A percentile compares a stretch with the other conserved stretches of the same genome.
Conservation (phyloP, 352 stramenopile genomes). For the Phytophthora boehmeriae region DNA sequence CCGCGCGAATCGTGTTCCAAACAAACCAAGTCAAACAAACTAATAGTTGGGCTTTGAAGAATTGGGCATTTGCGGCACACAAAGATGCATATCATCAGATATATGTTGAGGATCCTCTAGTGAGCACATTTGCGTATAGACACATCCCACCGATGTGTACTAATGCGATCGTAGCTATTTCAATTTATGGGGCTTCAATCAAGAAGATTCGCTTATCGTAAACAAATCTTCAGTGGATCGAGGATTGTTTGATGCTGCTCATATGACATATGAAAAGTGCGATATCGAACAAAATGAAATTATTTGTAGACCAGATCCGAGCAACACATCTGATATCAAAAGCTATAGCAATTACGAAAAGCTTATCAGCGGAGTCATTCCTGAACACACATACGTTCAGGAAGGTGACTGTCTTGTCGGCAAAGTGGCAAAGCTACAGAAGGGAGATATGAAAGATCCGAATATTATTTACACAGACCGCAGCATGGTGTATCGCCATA, state of each 20-base stretch:
- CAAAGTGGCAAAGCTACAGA: constrained; percentile 19
- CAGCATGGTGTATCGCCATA: constrained; percentile 19
- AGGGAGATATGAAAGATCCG: constrained; percentile 20
- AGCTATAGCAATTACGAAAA: constrained; percentile 26
- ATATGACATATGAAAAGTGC: constrained; percentile 16
- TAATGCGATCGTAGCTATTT: constrained; percentile 4
- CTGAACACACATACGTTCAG: constrained; percentile 14
- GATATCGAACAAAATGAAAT: constrained; percentile 23
- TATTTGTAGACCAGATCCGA: constrained; percentile 10
- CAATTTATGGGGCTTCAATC: constrained; percentile 18
- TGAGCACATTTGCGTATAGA: constrained; percentile 8
- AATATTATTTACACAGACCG: constrained; percentile 20
- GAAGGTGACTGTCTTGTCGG: constrained; percentile 23
- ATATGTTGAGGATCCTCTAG: constrained; percentile 14
- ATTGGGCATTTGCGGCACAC: constrained; percentile 7
- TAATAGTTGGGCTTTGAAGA: constrained; percentile 10
- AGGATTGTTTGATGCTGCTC: constrained; percentile 15
- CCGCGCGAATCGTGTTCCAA: constrained; percentile 10
- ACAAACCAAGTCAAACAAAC: constrained; percentile 17
- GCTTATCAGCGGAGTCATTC: constrained; percentile 14
- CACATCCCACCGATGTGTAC: constrained; percentile 12
- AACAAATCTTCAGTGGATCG: constrained; percentile 20
- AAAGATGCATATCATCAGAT: constrained; percentile 13
- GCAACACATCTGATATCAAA: constrained; percentile 16
- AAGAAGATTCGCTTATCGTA: constrained; percentile 19